These are phyloP conservation scores for Epichloe bromicola DNA, from an alignment of 2,329 filamentous ascomycete genomes.

Conservation along the genomic window DNA sequence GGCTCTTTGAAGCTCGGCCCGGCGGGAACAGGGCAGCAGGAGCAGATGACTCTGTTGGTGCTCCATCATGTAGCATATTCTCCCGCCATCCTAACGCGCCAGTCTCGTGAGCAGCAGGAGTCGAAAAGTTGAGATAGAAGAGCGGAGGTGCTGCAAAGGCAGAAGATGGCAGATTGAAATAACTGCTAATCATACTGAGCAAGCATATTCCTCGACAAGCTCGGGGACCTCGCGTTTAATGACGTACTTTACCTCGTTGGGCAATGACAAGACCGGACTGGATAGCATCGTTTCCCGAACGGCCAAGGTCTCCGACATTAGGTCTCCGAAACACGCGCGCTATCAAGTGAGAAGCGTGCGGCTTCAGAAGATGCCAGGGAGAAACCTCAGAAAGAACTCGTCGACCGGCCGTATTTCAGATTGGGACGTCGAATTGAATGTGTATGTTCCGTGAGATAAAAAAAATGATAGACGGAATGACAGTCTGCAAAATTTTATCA, in stretches of 20 bases:
- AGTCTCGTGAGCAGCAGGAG: constrained; percentile 1
- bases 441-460: background rate
- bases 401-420: background rate
- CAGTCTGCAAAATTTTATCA: background rate
- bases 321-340: background rate
- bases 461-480: background rate
- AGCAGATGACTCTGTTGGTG: background rate
- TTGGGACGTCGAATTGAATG: background rate
- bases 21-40: constrained; percentile 1
- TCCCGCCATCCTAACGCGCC: constrained; percentile 1
- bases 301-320: constrained; percentile 11
- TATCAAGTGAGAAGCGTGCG: background rate
- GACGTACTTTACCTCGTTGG: constrained; percentile 14
- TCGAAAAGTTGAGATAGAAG: constrained; percentile 9
- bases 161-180: constrained; percentile 18
- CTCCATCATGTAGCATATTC: constrained; percentile 4
- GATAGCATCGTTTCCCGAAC: background rate
- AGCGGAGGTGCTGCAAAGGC: constrained; percentile 8
- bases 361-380: background rate
- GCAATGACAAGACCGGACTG: background rate
- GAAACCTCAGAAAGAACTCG: background rate
- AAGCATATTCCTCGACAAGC: background rate
- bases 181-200: constrained; percentile 11
- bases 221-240: background rate
- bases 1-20: background rate